Evolutionary conservation across 106 monocot species (phyloP).

Genomic region (Iris macrosiphon): DNA sequence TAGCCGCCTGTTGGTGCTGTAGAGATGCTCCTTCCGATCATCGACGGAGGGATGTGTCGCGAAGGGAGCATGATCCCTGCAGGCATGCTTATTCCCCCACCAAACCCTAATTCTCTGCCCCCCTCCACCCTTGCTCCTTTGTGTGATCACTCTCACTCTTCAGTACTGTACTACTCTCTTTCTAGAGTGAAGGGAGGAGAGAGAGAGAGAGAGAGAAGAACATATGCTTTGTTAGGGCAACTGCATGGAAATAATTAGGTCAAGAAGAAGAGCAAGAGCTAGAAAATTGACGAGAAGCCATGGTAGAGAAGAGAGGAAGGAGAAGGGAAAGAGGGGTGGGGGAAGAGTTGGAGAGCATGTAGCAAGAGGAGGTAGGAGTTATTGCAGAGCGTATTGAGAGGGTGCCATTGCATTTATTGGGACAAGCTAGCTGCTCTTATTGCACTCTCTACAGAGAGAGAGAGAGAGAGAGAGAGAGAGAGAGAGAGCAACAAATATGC

Average conservation of each 20-base stretch:
- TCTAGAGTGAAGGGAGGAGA: too few relatives aligned
- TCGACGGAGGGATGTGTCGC: slow-evolving; percentile 36
- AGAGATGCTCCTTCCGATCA: slow-evolving; percentile 51
- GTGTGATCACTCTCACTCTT: not conserved
- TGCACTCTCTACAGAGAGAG: too few relatives aligned
- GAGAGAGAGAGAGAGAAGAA: too few relatives aligned
- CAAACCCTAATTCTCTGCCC: slow-evolving; percentile 37
- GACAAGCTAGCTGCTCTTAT: too few relatives aligned
- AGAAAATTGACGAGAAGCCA: not conserved
- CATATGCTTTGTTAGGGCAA: too few relatives aligned
- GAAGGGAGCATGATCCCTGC: slow-evolving; percentile 72
- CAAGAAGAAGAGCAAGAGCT: not conserved
- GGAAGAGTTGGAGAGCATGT: too few relatives aligned
- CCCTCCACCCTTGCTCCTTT: not conserved
- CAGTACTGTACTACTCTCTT: not conserved
- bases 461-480: too few relatives aligned
- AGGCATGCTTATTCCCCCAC: slow-evolving; percentile 11
- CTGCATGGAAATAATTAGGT: not conserved
- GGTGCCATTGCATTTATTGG: slow-evolving; percentile 96
- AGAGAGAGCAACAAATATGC: too few relatives aligned
- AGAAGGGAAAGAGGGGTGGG: slow-evolving; percentile 4
- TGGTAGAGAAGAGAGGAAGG: not conserved
- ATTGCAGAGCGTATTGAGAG: slow-evolving; percentile 80
- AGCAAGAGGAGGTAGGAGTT: too few relatives aligned
- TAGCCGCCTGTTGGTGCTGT: slow-evolving; percentile 11